phyloP scores from a whole-genome alignment of 768 basidiomycete genomes.

The Calvatia gigantea region DNA sequence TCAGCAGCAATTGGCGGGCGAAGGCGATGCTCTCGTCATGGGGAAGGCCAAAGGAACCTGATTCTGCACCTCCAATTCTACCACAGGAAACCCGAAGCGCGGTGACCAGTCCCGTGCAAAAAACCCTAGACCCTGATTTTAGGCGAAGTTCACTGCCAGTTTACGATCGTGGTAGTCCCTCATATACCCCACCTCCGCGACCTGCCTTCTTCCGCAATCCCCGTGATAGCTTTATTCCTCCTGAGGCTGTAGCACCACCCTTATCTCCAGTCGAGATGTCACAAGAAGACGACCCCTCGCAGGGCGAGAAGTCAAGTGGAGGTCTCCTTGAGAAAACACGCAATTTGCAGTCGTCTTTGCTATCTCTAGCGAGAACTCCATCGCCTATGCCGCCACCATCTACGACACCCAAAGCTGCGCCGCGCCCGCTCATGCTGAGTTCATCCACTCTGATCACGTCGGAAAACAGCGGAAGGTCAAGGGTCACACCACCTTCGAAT shows the following conservation, averaged over 20 bases:
- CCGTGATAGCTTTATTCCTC: conserved; percentile 48
- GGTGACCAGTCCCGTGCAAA: conserved; percentile 8
- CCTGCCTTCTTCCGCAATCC: conserved; percentile 54
- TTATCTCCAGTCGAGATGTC: conserved; percentile 15
- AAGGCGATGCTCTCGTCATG: conserved; percentile 50
- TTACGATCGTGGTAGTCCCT: conserved; percentile 5
- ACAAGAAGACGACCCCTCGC: conserved; percentile 6
- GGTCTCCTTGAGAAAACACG: conserved; percentile 22
- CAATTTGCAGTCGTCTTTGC: conserved; percentile 13
- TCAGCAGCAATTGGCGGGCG: conserved; percentile 73
- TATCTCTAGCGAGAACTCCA: conserved; percentile 2
- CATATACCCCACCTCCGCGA: conserved; percentile 53
- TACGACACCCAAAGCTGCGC: conserved; percentile 45
- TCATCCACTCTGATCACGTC: conserved; percentile 45
- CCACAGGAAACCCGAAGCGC: conserved; percentile 3
- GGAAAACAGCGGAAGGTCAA: conserved; percentile 18
- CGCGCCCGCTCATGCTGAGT: conserved; percentile 64
- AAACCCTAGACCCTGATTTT: not conserved
- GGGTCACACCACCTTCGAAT: conserved; percentile 15
- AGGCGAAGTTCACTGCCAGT: conserved; percentile 8
- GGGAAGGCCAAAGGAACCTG: conserved; percentile 21
- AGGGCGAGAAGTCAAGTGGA: conserved; percentile 7
- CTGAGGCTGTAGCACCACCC: conserved; percentile 21
- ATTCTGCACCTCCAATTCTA: not conserved
- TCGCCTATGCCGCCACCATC: conserved; percentile 28